These are phyloP conservation scores for Lactarius hengduanensis DNA, from an alignment of 768 basidiomycete species.

Conservation along the genomic window DNA sequence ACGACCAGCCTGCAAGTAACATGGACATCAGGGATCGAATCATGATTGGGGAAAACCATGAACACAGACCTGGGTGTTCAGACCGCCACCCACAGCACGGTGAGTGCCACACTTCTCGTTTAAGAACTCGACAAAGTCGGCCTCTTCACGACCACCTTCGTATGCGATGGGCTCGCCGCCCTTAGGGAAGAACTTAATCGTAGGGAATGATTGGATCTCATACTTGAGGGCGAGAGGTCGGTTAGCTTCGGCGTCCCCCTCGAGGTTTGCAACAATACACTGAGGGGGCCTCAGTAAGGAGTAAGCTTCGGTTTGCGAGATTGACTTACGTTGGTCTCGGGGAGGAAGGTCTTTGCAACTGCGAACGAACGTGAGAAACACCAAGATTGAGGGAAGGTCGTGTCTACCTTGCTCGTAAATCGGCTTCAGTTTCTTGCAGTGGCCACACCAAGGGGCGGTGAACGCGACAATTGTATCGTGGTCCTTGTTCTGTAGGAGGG, in stretches of 20 bases:
- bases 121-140: constrained; percentile 73
- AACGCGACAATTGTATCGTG: constrained; percentile 88
- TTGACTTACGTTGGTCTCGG: constrained; percentile 65
- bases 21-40: not conserved
- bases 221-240: constrained; percentile 67
- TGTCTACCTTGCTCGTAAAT: constrained; percentile 69
- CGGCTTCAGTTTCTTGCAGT: constrained; percentile 92
- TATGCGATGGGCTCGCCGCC: constrained; percentile 61
- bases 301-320: not conserved
- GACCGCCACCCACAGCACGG: constrained; percentile 77
- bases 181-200: constrained; percentile 92
- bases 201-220: constrained; percentile 80
- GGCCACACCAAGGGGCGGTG: constrained; percentile 89
- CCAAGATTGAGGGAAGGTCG: not conserved
- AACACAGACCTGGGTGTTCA: constrained; percentile 58
- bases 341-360: constrained; percentile 78
- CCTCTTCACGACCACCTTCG: constrained; percentile 66
- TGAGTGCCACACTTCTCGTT: constrained; percentile 87
- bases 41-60: not conserved
- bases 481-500: constrained; percentile 43
- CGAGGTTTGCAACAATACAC: constrained; percentile 89
- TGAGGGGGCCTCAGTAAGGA: constrained; percentile 34
- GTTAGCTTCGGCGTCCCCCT: constrained; percentile 85
- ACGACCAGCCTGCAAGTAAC: constrained; percentile 67
- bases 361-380: constrained; percentile 5